A percentile compares a stretch with the other conserved stretches of the same genome.
Conservation (phyloP, 768 basidiomycete species). For the Russula earlei region DNA sequence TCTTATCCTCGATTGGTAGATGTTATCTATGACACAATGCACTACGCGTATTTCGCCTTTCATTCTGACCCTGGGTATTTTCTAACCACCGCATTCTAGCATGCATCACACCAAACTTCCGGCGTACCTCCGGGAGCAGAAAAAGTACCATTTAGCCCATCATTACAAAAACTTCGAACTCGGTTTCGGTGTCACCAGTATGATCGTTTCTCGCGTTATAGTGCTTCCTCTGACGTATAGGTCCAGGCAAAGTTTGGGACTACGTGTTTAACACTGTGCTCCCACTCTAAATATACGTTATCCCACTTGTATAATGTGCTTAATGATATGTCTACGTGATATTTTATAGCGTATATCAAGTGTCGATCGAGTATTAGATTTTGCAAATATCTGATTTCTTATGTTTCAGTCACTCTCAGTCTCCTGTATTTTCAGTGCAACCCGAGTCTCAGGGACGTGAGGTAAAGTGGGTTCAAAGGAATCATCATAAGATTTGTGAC, state of each 20-base stretch:
- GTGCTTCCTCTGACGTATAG: slow-evolving; percentile 5
- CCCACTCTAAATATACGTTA: slow-evolving; percentile 36
- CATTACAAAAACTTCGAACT: slow-evolving; percentile 99
- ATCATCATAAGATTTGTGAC: too few relatives aligned
- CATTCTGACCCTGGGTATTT: not conserved
- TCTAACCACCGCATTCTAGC: slow-evolving; percentile 28
- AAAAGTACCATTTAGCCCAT: slow-evolving; percentile 95
- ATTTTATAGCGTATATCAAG: slow-evolving; percentile 1
- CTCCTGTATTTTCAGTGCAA: too few relatives aligned
- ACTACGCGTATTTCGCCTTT: slow-evolving; percentile 63
- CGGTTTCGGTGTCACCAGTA: slow-evolving; percentile 93
- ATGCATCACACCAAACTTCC: slow-evolving; percentile 85
- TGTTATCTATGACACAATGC: slow-evolving; percentile 81
- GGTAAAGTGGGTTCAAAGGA: too few relatives aligned
- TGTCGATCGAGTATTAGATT: not conserved
- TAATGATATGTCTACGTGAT: not conserved
- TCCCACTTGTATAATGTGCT: not conserved
- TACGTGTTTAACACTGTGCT: slow-evolving; percentile 79
- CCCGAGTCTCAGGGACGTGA: too few relatives aligned
- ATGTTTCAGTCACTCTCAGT: not conserved
- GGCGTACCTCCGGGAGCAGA: slow-evolving; percentile 82
- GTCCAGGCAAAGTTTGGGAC: slow-evolving; percentile 86
- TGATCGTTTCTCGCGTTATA: slow-evolving; percentile 22
- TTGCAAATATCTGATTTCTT: not conserved
- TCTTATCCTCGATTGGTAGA: slow-evolving; percentile 35